Conservation (phyloP, 1,139 yeast species). For the Kluyveromyces sp. region DNA sequence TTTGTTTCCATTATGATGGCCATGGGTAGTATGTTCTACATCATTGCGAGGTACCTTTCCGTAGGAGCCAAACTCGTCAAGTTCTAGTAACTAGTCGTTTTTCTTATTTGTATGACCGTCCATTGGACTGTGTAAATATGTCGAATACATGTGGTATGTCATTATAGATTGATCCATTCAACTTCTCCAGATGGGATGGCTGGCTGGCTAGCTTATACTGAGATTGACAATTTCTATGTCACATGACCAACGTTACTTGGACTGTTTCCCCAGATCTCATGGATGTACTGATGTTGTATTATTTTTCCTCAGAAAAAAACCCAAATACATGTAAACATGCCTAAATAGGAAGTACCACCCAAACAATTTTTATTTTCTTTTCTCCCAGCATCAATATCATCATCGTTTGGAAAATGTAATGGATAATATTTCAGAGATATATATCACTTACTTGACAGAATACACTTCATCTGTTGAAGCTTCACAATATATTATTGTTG, state of each 20-base stretch:
- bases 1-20: slow-evolving; percentile 23
- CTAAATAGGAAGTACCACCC: slow-evolving; percentile 5
- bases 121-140: too few species aligned
- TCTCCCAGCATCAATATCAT: too few species aligned
- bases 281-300: background rate
- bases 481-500: too few species aligned
- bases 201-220: too few species aligned
- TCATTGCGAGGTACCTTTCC: slow-evolving; percentile 31
- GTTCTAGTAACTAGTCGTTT: slow-evolving; percentile 8
- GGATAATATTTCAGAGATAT: too few species aligned
- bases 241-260: background rate
- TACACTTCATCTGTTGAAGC: background rate
- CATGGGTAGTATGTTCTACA: slow-evolving; percentile 22
- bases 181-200: too few species aligned
- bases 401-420: too few species aligned
- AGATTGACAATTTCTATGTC: background rate
- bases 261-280: background rate
- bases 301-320: background rate
- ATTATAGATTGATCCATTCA: too few species aligned
- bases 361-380: too few species aligned
- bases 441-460: background rate
- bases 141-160: too few species aligned
- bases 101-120: too few species aligned
- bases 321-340: background rate
- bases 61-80: slow-evolving; percentile 30